A percentile compares a stretch with the other conserved stretches of the same genome.
Conservation (phyloP, 2,329 filamentous ascomycete species). For the Myrmaecium sp. region DNA sequence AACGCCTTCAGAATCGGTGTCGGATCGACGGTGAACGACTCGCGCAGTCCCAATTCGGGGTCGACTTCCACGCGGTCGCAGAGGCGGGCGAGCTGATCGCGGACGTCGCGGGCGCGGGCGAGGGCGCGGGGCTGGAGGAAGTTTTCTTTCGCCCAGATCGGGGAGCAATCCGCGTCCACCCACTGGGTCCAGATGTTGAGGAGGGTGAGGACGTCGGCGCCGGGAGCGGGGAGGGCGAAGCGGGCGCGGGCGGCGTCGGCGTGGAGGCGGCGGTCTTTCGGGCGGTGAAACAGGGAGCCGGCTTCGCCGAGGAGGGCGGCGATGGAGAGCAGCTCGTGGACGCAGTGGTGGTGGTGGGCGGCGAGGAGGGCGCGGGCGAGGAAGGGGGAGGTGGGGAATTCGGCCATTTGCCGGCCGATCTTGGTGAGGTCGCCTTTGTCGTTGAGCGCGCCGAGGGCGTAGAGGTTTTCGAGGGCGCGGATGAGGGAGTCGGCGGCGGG, state of each 20-base stretch:
- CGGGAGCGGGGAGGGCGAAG: slow-evolving; percentile 80
- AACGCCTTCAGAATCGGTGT: slow-evolving; percentile 73
- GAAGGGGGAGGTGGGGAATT: slow-evolving; percentile 87
- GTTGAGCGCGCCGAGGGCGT: slow-evolving; percentile 77
- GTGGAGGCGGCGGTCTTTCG: slow-evolving; percentile 94
- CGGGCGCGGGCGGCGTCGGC: slow-evolving; percentile 78
- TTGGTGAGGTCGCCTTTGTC: slow-evolving; percentile 80
- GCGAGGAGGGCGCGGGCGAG: slow-evolving; percentile 77
- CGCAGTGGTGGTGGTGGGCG: slow-evolving; percentile 78
- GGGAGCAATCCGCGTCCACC: slow-evolving; percentile 79
- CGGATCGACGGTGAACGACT: slow-evolving; percentile 51
- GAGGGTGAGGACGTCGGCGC: slow-evolving; percentile 75
- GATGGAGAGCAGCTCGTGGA: slow-evolving; percentile 81
- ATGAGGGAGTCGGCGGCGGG: slow-evolving; percentile 83
- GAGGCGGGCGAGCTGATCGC: slow-evolving; percentile 79
- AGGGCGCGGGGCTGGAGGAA: slow-evolving; percentile 86
- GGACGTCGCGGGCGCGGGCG: slow-evolving; percentile 73
- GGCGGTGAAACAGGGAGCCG: slow-evolving; percentile 78
- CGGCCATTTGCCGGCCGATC: slow-evolving; percentile 82
- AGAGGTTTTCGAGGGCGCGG: slow-evolving; percentile 74
- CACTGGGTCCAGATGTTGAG: slow-evolving; percentile 94
- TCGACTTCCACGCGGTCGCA: slow-evolving; percentile 89
- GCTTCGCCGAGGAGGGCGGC: slow-evolving; percentile 90
- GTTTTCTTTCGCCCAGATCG: slow-evolving; percentile 80
- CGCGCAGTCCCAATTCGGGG: too few relatives aligned